Evolutionary conservation across 179 eudicot genomes (phyloP).

Genomic region (Actinidia arguta): DNA sequence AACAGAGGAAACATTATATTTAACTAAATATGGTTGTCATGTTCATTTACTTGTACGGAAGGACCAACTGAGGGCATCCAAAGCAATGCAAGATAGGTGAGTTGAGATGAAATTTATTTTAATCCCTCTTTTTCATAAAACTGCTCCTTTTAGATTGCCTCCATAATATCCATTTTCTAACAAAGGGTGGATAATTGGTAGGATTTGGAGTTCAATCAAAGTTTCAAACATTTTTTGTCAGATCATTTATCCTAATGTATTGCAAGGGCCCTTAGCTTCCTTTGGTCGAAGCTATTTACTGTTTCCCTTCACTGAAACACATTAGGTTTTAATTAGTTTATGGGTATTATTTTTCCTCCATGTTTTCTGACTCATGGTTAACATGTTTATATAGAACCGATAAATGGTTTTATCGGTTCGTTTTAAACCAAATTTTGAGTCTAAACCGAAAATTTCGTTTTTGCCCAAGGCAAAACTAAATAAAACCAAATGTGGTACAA

Average conservation of each 20-base stretch:
- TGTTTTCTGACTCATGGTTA: neutral
- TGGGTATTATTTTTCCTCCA: neutral
- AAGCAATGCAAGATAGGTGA: conserved; percentile 99
- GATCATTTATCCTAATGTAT: neutral
- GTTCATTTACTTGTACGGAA: conserved; percentile 95
- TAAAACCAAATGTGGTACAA: conserved; percentile 94
- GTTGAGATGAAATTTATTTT: too few species aligned
- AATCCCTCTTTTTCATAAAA: too few species aligned
- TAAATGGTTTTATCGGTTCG: too few species aligned
- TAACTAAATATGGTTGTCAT: conserved; percentile 94
- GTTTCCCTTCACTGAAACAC: neutral
- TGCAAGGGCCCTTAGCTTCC: conserved; percentile 1
- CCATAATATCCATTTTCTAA: neutral
- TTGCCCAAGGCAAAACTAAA: conserved; percentile 44
- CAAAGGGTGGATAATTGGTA: neutral
- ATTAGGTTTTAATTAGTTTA: neutral
- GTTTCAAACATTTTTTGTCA: neutral
- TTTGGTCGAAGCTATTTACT: conserved; percentile 1
- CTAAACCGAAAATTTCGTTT: too few species aligned
- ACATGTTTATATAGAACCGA: neutral
- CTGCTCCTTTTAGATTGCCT: conserved; percentile 9
- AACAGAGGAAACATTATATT: conserved; percentile 95
- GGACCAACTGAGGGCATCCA: conserved; percentile 89
- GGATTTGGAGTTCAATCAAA: neutral
- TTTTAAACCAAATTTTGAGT: too few species aligned